phyloP scores from a whole-genome alignment of 495 filamentous ascomycete genomes.

The Annulohypoxylon moriforme region DNA sequence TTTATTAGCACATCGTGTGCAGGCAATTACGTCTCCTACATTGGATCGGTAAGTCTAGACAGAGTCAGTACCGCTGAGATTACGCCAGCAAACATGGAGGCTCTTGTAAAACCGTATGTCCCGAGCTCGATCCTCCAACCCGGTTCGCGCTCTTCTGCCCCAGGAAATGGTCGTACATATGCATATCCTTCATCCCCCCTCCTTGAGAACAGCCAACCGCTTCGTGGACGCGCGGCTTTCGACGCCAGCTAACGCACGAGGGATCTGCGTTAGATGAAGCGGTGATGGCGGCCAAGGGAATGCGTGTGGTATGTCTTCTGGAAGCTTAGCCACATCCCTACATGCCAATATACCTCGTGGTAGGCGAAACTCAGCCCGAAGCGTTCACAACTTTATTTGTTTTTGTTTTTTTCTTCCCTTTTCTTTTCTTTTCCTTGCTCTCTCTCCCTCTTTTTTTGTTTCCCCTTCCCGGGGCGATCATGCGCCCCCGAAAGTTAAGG shows the following conservation, averaged over 20 bases:
- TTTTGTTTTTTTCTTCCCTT: too few relatives aligned
- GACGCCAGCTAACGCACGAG: slow-evolving; percentile 8
- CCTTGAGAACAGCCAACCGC: slow-evolving; percentile 6
- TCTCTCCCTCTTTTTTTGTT: neutral
- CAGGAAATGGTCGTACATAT: slow-evolving; percentile 32
- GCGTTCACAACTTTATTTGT: slow-evolving; percentile 27
- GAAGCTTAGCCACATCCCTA: slow-evolving; percentile 27
- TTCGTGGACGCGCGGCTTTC: slow-evolving; percentile 41
- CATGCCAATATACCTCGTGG: slow-evolving; percentile 10
- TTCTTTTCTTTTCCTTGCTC: neutral
- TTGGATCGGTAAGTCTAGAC: neutral
- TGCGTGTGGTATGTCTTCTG: slow-evolving; percentile 6
- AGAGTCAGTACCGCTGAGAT: slow-evolving; percentile 9
- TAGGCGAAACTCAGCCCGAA: slow-evolving; percentile 23
- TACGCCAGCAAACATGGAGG: slow-evolving; percentile 26
- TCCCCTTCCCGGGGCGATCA: slow-evolving; percentile 16
- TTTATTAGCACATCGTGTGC: neutral
- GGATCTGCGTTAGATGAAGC: slow-evolving; percentile 3
- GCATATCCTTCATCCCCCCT: neutral
- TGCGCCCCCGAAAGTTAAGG: slow-evolving; percentile 27
- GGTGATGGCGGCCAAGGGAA: slow-evolving; percentile 3
- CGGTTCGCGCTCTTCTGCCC: slow-evolving; percentile 7
- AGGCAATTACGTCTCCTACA: slow-evolving; percentile 19
- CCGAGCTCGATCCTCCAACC: slow-evolving; percentile 27
- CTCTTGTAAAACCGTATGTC: slow-evolving; percentile 26